A percentile compares a stretch with the other conserved stretches of the same genome.
phyloP scores from a whole-genome alignment of 1,139 yeast species.

The Debaryomyces udenii region DNA sequence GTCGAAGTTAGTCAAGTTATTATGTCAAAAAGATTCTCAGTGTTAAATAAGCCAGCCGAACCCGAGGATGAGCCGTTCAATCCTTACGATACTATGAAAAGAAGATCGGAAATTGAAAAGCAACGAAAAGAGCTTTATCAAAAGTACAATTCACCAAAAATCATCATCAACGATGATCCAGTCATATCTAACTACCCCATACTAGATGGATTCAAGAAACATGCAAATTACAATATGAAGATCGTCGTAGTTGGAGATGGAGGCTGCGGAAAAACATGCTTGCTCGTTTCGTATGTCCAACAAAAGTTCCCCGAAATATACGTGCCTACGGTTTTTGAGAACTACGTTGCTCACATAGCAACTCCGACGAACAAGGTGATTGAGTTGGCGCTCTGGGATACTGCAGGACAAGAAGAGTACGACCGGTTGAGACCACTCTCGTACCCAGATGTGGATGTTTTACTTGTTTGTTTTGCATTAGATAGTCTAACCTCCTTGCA shows the following conservation, averaged over 20 bases:
- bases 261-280: slow-evolving; percentile 91
- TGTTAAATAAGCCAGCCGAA: slow-evolving; percentile 8
- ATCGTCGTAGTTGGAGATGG: slow-evolving; percentile 93
- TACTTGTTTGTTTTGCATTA: slow-evolving; percentile 75
- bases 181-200: slow-evolving; percentile 41
- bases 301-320: slow-evolving; percentile 76
- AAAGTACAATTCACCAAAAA: slow-evolving; percentile 26
- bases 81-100: slow-evolving; percentile 33
- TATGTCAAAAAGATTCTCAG: slow-evolving; percentile 15
- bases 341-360: slow-evolving; percentile 67
- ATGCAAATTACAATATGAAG: slow-evolving; percentile 52
- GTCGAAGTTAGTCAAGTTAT: neutral
- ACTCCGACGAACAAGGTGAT: slow-evolving; percentile 54
- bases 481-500: slow-evolving; percentile 65
- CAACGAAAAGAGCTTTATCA: slow-evolving; percentile 21
- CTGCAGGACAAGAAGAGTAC: slow-evolving; percentile 94
- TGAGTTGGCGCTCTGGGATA: slow-evolving; percentile 88
- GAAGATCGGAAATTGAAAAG: slow-evolving; percentile 25
- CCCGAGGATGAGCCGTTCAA: slow-evolving; percentile 18
- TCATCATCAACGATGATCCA: slow-evolving; percentile 44
- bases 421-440: slow-evolving; percentile 81
- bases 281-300: slow-evolving; percentile 78
- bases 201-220: slow-evolving; percentile 33
- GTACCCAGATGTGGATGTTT: slow-evolving; percentile 78
- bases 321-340: slow-evolving; percentile 91